Conservation (phyloP, 1,284 basidiomycete genomes). For the Earliella scabrosa region DNA sequence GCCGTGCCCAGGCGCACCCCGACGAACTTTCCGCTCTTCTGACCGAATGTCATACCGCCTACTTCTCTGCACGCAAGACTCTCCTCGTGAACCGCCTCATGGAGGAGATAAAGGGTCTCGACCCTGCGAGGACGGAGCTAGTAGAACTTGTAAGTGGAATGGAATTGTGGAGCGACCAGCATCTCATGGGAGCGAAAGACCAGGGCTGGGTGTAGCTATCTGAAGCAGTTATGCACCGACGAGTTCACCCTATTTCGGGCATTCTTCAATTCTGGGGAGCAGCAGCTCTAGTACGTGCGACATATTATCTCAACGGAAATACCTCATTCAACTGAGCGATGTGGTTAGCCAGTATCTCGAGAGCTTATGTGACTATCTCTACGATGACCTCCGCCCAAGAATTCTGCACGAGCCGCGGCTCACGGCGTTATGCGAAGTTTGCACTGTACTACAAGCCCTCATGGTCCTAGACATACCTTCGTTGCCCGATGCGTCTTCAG, state of each 20-base stretch:
- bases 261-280: slow-evolving; percentile 87
- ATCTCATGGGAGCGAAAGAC: slow-evolving; percentile 54
- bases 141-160: slow-evolving; percentile 76
- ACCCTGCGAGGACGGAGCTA: slow-evolving; percentile 77
- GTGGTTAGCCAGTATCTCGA: slow-evolving; percentile 79
- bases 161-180: not conserved
- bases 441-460: slow-evolving; percentile 90
- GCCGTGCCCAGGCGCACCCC: slow-evolving; percentile 71
- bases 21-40: slow-evolving; percentile 80
- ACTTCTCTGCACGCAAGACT: slow-evolving; percentile 72
- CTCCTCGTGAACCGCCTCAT: slow-evolving; percentile 73
- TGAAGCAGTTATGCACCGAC: slow-evolving; percentile 87
- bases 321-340: slow-evolving; percentile 1
- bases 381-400: slow-evolving; percentile 90
- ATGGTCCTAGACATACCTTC: slow-evolving; percentile 84
- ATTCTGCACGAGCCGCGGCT: slow-evolving; percentile 91
- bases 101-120: slow-evolving; percentile 83
- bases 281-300: slow-evolving; percentile 77
- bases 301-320: slow-evolving; percentile 3
- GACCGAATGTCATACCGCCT: slow-evolving; percentile 84
- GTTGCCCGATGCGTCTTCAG: slow-evolving; percentile 37
- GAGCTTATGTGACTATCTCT: slow-evolving; percentile 88
- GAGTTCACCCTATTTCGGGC: slow-evolving; percentile 85
- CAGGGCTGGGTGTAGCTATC: slow-evolving; percentile 85
- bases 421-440: slow-evolving; percentile 88